Base-by-base conservation (phyloP, 257 asterid species). In the Capsicum rhomboideum region DNA sequence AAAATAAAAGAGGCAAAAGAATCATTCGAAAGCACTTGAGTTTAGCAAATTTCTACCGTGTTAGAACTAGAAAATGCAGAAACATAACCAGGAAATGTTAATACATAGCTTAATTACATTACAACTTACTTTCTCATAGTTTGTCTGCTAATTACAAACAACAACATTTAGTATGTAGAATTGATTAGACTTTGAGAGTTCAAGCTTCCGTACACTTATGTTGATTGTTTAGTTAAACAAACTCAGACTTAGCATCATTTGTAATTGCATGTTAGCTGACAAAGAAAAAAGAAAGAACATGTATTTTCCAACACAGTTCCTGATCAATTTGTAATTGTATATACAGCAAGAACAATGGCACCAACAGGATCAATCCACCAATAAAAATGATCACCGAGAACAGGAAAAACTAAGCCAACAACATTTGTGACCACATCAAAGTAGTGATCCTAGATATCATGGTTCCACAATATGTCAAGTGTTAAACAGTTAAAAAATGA, bases 301-400 rank as follows among this genome's bases (percentile, higher is more conserved):
- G n/a, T n/a, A n/a, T n/a, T n/a, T n/a, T n/a, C n/a, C n/a, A n/a
- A n/a, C n/a, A n/a, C n/a, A n/a, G n/a, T n/a, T n/a, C n/a, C n/a
- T n/a, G n/a, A n/a, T n/a, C n/a, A n/a, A n/a, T n/a, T n/a, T n/a
- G n/a, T n/a, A n/a, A n/a, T n/a, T n/a, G n/a, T n/a, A n/a, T n/a
- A n/a, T n/a, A n/a, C n/a, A n/a, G n/a, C n/a, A n/a, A 92, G 86
- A 40, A 61, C 87, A 59, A 93, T 90, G 56, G 97, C 94, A 4
- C 95, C 97, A 13, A 64, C 82, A 10, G 95, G 97, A 86, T 93
- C 97, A 11, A 93, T 91, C 97, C 95, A 93, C 95, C 95, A 93
- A 31, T 86, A 87, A 79, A 85, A 91, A 71, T 66, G 82, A 53
- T 91, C 91, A 0, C 94, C 95, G 14, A 93, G 90, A 54, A 90